These are phyloP conservation scores for Tuber aestivum DNA, from an alignment of 495 filamentous ascomycete genomes.

Conservation along the genomic window DNA sequence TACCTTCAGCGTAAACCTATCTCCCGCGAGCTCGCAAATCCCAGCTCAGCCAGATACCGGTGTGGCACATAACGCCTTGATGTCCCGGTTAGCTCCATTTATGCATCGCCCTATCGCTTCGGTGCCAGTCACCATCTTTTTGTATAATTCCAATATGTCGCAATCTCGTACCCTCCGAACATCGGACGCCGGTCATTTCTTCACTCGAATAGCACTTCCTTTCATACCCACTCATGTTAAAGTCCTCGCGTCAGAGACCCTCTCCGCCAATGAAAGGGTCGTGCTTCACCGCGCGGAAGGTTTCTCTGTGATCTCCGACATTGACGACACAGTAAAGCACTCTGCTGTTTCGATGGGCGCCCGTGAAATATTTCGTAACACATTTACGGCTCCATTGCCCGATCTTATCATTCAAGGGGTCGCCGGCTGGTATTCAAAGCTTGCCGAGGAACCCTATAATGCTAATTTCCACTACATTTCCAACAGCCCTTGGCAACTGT, in stretches of 20 bases:
- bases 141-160: constrained; percentile 62
- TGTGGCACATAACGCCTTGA: constrained; percentile 80
- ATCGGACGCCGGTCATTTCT: constrained; percentile 82
- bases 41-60: constrained; percentile 58
- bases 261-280: constrained; percentile 72
- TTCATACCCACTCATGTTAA: constrained; percentile 87
- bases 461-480: constrained; percentile 52
- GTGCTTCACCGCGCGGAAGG: constrained; percentile 67
- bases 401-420: constrained; percentile 83
- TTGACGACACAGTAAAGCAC: constrained; percentile 96
- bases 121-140: constrained; percentile 78
- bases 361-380: constrained; percentile 91
- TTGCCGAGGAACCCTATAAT: constrained; percentile 47
- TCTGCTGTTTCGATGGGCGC: constrained; percentile 81
- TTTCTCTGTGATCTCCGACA: constrained; percentile 91
- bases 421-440: constrained; percentile 73
- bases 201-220: constrained; percentile 64
- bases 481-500: constrained; percentile 89
- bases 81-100: constrained; percentile 82
- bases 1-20: constrained; percentile 38
- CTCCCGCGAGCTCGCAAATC: constrained; percentile 49
- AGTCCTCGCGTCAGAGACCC: constrained; percentile 75
- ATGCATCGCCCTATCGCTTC: constrained; percentile 70
- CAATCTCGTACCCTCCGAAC: constrained; percentile 73
- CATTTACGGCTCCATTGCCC: constrained; percentile 76